Percentiles rank a stretch among this genome's conserved stretches.
These are phyloP conservation scores for Zygosaccharomyces bailii DNA, from an alignment of 805 yeast genomes.

Conservation along the genomic window DNA sequence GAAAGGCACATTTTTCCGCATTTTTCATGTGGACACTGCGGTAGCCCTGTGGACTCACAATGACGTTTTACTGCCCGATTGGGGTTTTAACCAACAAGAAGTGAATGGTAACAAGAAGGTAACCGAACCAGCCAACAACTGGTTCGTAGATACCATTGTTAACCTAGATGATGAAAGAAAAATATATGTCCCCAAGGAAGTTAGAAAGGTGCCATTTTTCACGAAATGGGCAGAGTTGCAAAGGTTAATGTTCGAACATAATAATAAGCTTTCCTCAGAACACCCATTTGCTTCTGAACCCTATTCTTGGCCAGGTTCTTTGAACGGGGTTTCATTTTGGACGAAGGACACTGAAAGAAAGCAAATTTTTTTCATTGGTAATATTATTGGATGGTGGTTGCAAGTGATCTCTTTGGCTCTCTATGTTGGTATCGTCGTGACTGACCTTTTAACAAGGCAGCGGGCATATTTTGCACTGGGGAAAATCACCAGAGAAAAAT, in stretches of 20 bases:
- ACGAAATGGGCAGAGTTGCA: constrained; percentile 90
- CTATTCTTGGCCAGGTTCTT: constrained; percentile 82
- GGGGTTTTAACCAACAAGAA: constrained; percentile 92
- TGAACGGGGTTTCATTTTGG: constrained; percentile 96
- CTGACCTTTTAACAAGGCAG: constrained; percentile 75
- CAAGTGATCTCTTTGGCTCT: constrained; percentile 62
- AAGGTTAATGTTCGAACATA: constrained; percentile 83
- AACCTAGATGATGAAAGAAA: constrained; percentile 63
- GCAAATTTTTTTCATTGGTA: constrained; percentile 90
- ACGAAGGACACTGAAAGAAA: constrained; percentile 59
- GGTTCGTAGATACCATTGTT: constrained; percentile 72
- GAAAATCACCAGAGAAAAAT: constrained; percentile 59
- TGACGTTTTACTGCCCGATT: constrained; percentile 81
- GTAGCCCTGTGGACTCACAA: constrained; percentile 95
- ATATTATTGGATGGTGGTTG: constrained; percentile 87
- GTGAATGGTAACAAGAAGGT: constrained; percentile 90
- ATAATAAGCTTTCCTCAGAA: constrained; percentile 77
- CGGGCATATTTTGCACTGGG: constrained; percentile 60
- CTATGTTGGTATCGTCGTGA: constrained; percentile 59
- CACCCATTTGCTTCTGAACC: constrained; percentile 97
- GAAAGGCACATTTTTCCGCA: constrained; percentile 61
- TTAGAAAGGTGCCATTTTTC: constrained; percentile 66
- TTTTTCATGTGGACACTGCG: constrained; percentile 79
- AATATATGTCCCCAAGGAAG: constrained; percentile 59
- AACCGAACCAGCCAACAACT: constrained; percentile 60